Percentiles rank a stretch among this genome's conserved stretches.
Conservation (phyloP, 306 rosid genomes). For the Rubus idaeus region DNA sequence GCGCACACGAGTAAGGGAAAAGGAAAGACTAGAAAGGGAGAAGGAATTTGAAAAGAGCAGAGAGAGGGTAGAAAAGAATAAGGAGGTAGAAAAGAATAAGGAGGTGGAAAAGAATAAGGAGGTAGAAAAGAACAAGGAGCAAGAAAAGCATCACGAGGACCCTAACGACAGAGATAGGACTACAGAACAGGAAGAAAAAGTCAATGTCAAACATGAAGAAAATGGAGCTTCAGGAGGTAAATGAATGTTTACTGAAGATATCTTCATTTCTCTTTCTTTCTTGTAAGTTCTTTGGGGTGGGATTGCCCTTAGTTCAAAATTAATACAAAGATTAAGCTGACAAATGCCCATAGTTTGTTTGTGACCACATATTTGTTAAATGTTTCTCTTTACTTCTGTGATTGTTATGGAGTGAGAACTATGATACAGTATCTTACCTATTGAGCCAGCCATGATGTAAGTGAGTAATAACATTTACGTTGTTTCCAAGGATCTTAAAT, state of each 20-base stretch:
- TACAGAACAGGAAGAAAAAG: constrained; percentile 45
- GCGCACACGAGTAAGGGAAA: constrained; percentile 61
- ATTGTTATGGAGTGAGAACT: background rate
- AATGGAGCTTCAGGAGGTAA: constrained; percentile 41
- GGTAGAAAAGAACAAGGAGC: constrained; percentile 59
- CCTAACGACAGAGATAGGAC: constrained; percentile 32
- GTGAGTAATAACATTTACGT: background rate
- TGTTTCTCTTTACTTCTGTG: background rate
- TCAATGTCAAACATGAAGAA: constrained; percentile 34
- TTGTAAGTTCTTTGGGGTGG: background rate
- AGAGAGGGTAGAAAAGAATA: constrained; percentile 60
- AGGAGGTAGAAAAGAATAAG: constrained; percentile 54
- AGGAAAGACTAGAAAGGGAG: constrained; percentile 66
- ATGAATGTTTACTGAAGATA: background rate
- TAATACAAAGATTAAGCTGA: background rate
- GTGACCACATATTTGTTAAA: background rate
- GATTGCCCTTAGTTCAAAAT: background rate
- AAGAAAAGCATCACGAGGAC: constrained; percentile 47
- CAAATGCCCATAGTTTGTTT: background rate
- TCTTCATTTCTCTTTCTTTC: constrained; percentile 10
- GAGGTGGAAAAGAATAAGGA: constrained; percentile 60
- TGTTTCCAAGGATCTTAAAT: background rate
- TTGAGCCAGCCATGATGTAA: background rate
- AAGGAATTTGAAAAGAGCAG: constrained; percentile 57
- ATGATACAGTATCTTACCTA: background rate